A percentile compares a stretch with the other conserved stretches of the same genome.
Evolutionary conservation across 768 basidiomycete genomes (phyloP).

Genomic region (Cystofilobasidium macerans): DNA sequence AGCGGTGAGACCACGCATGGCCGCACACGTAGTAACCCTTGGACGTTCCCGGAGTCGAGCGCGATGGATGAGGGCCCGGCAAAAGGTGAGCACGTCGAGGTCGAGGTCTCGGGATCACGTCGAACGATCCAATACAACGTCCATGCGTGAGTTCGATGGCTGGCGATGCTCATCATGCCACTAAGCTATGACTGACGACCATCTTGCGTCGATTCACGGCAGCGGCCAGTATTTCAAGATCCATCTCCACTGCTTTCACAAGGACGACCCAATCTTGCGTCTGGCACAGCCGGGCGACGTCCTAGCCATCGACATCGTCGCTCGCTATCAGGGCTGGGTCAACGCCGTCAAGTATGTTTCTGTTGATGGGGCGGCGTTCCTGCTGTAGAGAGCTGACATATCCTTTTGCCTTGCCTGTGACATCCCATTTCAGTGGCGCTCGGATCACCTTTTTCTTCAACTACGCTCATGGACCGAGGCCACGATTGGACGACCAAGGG

Average conservation of each 20-base stretch:
- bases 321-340: background rate
- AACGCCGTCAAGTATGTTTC: background rate
- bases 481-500: too few relatives aligned
- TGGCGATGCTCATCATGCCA: background rate
- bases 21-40: background rate
- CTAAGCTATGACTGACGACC: too few relatives aligned
- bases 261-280: background rate
- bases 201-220: too few relatives aligned
- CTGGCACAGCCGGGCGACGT: background rate
- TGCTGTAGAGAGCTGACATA: too few relatives aligned
- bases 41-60: background rate
- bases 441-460: too few relatives aligned
- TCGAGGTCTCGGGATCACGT: background rate
- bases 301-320: background rate
- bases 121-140: slow-evolving; percentile 6
- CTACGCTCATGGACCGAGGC: too few relatives aligned
- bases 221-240: background rate
- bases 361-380: too few relatives aligned
- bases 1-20: background rate
- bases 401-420: too few relatives aligned
- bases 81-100: background rate
- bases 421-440: too few relatives aligned
- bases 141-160: background rate
- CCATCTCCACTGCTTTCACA: background rate
- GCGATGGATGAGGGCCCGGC: background rate